Base-by-base conservation (phyloP, 805 yeast genomes). In the Teunomyces kruisii region DNA sequence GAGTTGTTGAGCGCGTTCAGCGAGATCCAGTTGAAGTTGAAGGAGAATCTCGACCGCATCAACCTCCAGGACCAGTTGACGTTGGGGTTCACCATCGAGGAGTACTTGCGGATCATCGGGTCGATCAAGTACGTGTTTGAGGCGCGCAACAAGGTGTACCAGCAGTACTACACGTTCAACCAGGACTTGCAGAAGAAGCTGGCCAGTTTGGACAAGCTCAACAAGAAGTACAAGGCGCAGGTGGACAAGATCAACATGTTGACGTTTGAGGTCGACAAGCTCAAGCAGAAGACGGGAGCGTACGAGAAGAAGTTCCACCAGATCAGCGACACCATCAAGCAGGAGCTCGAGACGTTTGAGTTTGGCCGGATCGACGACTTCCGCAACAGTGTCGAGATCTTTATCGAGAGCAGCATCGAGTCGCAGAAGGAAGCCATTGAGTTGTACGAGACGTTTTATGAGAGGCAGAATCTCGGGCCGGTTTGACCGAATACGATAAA, bases 391-490 rank as follows among this genome's bases (percentile, higher is more conserved):
- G 87, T 92, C 42, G 99, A 94, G 65, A 84, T 92, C 9, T 91
- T 83, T 57, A 78, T 95, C 60, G 98, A 94, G 64, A 81, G 94
- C 42, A 79, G 94, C 17, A 86, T 91, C 44, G 99, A 94, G 65
- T 77, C 90, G 27, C 99, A 94, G 65, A 94, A 94, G 67, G 97
- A 90, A 62, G 82, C 86, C 27, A 87, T 87, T 47, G 95, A 87
- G 59, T 63, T 84, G n/a, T 87, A 92, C 88, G 94, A 87, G 62
- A 82, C 90, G 0, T 94, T 92, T 59, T 90, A 89, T 59, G 88
- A 84, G 50, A 56, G 70, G 12, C 72, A 70, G 43, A 50, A 54
- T 16, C 52, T 61, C 32, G 56, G 53, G 22, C 6, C 6, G 6
- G 22, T 19, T 19, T 19, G 6, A 6, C 22, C 22, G n/a, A n/a